phyloP scores from a whole-genome alignment of 495 filamentous ascomycete genomes.

The Aspergillus wentii region DNA sequence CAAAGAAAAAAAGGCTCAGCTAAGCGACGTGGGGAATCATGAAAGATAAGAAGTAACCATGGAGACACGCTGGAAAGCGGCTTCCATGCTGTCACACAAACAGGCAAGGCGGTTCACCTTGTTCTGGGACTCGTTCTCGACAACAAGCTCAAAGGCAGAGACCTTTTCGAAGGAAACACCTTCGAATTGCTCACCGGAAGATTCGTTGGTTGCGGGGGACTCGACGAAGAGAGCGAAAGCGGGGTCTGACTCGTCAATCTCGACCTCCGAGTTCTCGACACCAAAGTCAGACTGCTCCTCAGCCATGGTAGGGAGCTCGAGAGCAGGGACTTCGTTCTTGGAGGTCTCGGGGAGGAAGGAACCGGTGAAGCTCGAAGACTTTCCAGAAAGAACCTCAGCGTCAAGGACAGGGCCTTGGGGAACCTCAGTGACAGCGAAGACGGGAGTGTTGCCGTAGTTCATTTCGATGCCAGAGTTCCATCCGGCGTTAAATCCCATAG shows the following conservation, averaged over 20 bases:
- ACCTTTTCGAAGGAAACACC: conserved; percentile 56
- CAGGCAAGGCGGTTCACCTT: conserved; percentile 35
- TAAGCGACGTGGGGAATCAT: conserved; percentile 33
- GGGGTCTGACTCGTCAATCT: conserved; percentile 57
- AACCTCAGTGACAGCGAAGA: conserved; percentile 74
- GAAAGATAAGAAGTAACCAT: conserved; percentile 41
- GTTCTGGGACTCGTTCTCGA: conserved; percentile 36
- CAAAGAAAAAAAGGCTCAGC: conserved; percentile 10
- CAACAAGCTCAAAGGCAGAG: conserved; percentile 54
- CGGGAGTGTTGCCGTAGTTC: conserved; percentile 63
- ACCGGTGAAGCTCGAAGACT: conserved; percentile 45
- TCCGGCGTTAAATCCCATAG: conserved; percentile 51
- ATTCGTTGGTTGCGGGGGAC: conserved; percentile 23
- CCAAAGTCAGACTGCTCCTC: conserved; percentile 27
- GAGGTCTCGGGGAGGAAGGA: conserved; percentile 26
- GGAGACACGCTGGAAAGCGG: conserved; percentile 44
- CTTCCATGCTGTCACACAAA: conserved; percentile 47
- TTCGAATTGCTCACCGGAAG: conserved; percentile 42
- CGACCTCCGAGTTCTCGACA: conserved; percentile 38
- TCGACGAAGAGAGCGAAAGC: conserved; percentile 55
- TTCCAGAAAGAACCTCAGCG: conserved; percentile 58
- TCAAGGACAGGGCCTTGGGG: conserved; percentile 67
- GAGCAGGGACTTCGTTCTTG: conserved; percentile 47
- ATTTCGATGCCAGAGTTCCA: conserved; percentile 53
- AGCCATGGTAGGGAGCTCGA: conserved; percentile 37